Evolutionary conservation across 768 basidiomycete genomes (phyloP).

Genomic region (Suillus paluster): DNA sequence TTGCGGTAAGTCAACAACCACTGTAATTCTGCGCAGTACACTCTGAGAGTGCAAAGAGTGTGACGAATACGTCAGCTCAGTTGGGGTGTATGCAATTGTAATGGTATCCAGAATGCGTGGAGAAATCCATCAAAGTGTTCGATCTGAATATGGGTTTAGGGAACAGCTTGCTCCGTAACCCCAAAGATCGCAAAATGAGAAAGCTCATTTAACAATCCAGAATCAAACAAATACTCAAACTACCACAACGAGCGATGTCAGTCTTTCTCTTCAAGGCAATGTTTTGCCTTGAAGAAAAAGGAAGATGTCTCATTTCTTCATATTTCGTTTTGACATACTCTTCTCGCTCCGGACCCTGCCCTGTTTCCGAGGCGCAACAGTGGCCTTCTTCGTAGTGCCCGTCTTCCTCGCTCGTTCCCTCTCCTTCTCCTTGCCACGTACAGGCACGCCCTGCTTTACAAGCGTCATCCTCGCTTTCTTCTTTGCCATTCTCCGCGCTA

Average conservation of each 20-base stretch:
- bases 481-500: conserved; percentile 87
- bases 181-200: background rate
- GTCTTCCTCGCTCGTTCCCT: conserved; percentile 47
- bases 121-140: background rate
- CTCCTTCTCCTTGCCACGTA: conserved; percentile 48
- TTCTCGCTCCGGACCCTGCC: conserved; percentile 58
- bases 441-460: conserved; percentile 41
- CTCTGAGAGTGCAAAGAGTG: background rate
- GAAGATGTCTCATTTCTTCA: conserved; percentile 50
- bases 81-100: background rate
- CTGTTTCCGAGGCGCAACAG: conserved; percentile 34
- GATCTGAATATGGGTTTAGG: background rate
- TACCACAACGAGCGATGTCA: background rate
- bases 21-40: background rate
- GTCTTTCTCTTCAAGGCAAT: background rate
- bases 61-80: background rate
- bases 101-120: background rate
- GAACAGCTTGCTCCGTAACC: background rate
- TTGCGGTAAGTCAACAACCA: background rate
- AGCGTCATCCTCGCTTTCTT: conserved; percentile 75
- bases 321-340: conserved; percentile 56
- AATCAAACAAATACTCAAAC: background rate
- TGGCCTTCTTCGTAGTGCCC: conserved; percentile 26
- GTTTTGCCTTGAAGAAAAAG: background rate
- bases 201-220: background rate